phyloP scores from a whole-genome alignment of 164 flowering plant species.

The Tetracentron sinense region DNA sequence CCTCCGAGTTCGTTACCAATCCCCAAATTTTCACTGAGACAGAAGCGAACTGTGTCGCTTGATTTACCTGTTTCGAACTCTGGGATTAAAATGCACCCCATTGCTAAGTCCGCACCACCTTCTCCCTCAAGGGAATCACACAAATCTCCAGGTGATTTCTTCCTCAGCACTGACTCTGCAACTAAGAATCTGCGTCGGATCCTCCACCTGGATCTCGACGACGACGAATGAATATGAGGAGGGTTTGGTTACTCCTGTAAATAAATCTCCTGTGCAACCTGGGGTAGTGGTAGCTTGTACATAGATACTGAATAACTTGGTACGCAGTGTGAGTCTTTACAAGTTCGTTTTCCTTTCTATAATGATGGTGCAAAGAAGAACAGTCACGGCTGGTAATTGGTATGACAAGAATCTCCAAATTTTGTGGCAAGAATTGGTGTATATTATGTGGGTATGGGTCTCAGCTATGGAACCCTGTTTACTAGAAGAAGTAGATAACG shows the following conservation, averaged over 20 bases:
- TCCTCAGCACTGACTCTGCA: conserved; percentile 71
- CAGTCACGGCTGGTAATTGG: no score
- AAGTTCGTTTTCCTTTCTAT: conserved; percentile 17
- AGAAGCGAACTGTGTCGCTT: conserved; percentile 70
- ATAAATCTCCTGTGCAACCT: conserved; percentile 23
- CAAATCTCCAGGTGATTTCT: conserved; percentile 20
- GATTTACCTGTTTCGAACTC: conserved; percentile 41
- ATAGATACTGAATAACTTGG: conserved; percentile 41
- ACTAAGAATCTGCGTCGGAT: conserved; percentile 87
- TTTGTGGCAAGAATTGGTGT: no score
- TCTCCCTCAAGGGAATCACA: conserved; percentile 64
- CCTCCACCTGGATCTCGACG: conserved; percentile 71
- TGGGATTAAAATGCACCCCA: conserved; percentile 33
- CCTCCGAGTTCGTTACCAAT: conserved; percentile 95
- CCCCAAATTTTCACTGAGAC: conserved; percentile 66
- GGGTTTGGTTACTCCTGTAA: conserved; percentile 34
- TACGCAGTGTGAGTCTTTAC: conserved; percentile 8
- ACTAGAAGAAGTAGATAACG: no score
- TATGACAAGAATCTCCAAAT: conserved; percentile 6
- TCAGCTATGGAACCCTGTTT: no score
- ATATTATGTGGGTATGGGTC: no score
- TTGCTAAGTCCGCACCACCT: conserved; percentile 80
- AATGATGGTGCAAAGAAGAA: conserved; percentile 16
- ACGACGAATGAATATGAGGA: conserved; percentile 38
- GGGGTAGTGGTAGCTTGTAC: conserved; percentile 39